Evolutionary conservation across 306 rosid genomes (phyloP).

Genomic region (Styphnolobium japonicum): DNA sequence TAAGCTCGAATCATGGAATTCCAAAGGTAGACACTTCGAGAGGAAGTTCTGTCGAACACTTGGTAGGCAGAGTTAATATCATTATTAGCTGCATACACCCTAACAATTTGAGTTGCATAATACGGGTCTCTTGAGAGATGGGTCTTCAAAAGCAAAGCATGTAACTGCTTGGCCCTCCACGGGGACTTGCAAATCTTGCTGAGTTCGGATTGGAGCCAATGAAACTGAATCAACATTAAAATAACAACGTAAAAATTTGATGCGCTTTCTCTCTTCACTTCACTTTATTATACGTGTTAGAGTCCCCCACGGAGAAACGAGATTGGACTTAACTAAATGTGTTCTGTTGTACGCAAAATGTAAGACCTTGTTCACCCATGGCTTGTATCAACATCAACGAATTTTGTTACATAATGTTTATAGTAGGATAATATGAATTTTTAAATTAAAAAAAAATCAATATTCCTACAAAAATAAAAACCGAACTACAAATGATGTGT

Average conservation of each 20-base stretch:
- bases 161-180: conserved; percentile 53
- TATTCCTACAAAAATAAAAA: no score
- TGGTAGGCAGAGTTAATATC: conserved; percentile 49
- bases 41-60: conserved; percentile 60
- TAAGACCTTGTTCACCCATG: no score
- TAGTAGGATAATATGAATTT: no score
- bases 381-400: no score
- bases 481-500: no score
- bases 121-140: conserved; percentile 64
- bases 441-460: no score
- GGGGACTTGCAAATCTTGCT: conserved; percentile 54
- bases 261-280: no score
- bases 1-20: conserved; percentile 82
- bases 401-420: no score
- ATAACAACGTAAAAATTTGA: background rate
- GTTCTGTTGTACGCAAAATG: no score
- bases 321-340: no score
- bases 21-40: conserved; percentile 72
- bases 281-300: background rate
- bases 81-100: conserved; percentile 45
- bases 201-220: conserved; percentile 49
- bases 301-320: no score
- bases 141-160: conserved; percentile 56
- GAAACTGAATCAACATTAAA: conserved; percentile 34
- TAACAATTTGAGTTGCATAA: conserved; percentile 65